These are phyloP conservation scores for Pyronema domesticum DNA, from an alignment of 495 filamentous ascomycete genomes.

Conservation along the genomic window DNA sequence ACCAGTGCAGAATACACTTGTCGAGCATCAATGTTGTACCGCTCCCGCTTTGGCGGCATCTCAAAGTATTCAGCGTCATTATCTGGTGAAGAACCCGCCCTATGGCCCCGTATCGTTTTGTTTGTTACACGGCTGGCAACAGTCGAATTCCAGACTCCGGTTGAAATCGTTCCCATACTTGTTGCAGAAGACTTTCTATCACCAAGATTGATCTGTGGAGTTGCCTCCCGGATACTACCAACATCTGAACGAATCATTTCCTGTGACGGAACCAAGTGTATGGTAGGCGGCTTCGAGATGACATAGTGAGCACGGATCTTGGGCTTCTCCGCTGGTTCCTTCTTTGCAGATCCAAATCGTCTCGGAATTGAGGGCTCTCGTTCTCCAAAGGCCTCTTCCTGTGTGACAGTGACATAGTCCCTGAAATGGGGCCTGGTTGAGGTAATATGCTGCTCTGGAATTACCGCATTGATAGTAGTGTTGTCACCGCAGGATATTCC, in stretches of 20 bases:
- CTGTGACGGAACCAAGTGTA: conserved; percentile 18
- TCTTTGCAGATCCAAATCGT: not conserved
- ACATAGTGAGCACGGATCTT: conserved; percentile 14
- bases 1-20: conserved; percentile 22
- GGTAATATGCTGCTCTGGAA: conserved; percentile 21
- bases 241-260: conserved; percentile 20
- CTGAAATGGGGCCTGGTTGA: conserved; percentile 16
- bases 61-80: not conserved
- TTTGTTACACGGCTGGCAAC: not conserved
- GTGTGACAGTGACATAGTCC: conserved; percentile 20
- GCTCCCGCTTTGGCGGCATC: not conserved
- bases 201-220: not conserved
- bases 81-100: not conserved
- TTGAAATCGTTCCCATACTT: conserved; percentile 2
- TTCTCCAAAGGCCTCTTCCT: conserved; percentile 10
- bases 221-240: conserved; percentile 16
- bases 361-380: not conserved
- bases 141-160: not conserved
- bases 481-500: conserved; percentile 2
- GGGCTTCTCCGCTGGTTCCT: conserved; percentile 11
- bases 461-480: not conserved
- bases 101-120: not conserved
- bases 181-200: not conserved
- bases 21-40: conserved; percentile 10
- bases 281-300: conserved; percentile 16